A percentile compares a stretch with the other conserved stretches of the same genome.
phyloP scores from a whole-genome alignment of 768 basidiomycete genomes.

The Boletus speciosus region DNA sequence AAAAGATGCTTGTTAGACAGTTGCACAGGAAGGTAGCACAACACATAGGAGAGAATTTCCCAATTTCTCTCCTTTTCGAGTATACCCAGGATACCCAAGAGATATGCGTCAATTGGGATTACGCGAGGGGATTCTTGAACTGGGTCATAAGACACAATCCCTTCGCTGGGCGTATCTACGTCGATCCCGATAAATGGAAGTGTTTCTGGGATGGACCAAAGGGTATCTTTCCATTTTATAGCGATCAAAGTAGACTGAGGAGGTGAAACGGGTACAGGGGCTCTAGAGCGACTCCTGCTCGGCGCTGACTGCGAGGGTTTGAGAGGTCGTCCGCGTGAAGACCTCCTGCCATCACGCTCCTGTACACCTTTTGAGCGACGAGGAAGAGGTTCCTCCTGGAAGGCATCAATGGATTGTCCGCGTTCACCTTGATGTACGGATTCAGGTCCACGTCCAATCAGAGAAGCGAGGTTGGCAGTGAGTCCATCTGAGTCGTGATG shows the following conservation, averaged over 20 bases:
- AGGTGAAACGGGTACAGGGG: constrained; percentile 33
- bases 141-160: constrained; percentile 63
- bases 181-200: constrained; percentile 55
- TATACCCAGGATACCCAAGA: constrained; percentile 58
- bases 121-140: constrained; percentile 41
- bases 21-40: constrained; percentile 89
- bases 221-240: constrained; percentile 40
- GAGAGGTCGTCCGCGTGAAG: constrained; percentile 51
- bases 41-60: constrained; percentile 89
- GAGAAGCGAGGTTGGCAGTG: constrained; percentile 53
- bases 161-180: constrained; percentile 62
- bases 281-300: constrained; percentile 64
- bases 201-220: constrained; percentile 71
- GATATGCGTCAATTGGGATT: constrained; percentile 74
- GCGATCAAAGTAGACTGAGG: constrained; percentile 21
- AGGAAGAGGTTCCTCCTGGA: constrained; percentile 27
- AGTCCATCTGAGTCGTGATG: constrained; percentile 57
- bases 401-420: constrained; percentile 17
- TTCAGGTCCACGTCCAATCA: constrained; percentile 53
- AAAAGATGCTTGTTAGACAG: constrained; percentile 95
- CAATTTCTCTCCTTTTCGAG: constrained; percentile 78
- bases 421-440: constrained; percentile 28
- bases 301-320: constrained; percentile 42
- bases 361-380: constrained; percentile 49
- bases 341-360: constrained; percentile 49